Base-by-base conservation (phyloP, 2,329 filamentous ascomycete genomes). In the Aspergillus hiratsukae region DNA sequence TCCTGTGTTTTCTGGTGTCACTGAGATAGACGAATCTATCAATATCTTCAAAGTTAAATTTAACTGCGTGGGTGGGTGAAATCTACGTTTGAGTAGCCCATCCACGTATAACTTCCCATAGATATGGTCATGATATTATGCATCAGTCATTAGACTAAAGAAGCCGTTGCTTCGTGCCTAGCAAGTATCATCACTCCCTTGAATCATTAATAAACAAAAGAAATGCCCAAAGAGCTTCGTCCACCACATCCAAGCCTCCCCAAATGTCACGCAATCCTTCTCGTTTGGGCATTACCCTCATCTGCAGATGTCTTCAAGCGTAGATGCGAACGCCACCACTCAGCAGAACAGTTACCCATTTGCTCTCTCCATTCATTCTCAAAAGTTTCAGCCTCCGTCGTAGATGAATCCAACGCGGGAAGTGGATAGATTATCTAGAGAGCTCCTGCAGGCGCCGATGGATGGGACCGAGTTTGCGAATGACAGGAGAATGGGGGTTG, bases 391-490 rank as follows among this genome's bases (percentile, higher is more conserved):
- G 31, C 17, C 31, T 8, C 14, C 31, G 5, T 35, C 1, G 14
- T 37, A 37, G 5, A 35, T 17, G 31, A 17, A 17, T 1, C 31
- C 31, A 35, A 17, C 11, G 31, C 14, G 14, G 31, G 2, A 37
- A 37, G 5, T 37, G 17, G 31, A n/a, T 37, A 7, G 31, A 49
- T 51, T 58, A 62, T 27, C 60, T 60, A 37, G 64, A 66, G 28
- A 76, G 63, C 27, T 75, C 74, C 29, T 72, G 70, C n/a, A 75
- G 74, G 55, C 71, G 75, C 52, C 74, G 74, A 29, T 72, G 70
- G 35, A 83, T 68, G 6, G 72, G 69, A 14, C 79, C 76, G 57
- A 84, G 82, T 61, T 74, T 75, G 56, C 79, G 78, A 51, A 83
- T 69, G 31, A 83, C 72, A n/a, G 76, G 77, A 61, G 81, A 80